Conservation (phyloP, 495 filamentous ascomycete species). For the Podospora didyma region DNA sequence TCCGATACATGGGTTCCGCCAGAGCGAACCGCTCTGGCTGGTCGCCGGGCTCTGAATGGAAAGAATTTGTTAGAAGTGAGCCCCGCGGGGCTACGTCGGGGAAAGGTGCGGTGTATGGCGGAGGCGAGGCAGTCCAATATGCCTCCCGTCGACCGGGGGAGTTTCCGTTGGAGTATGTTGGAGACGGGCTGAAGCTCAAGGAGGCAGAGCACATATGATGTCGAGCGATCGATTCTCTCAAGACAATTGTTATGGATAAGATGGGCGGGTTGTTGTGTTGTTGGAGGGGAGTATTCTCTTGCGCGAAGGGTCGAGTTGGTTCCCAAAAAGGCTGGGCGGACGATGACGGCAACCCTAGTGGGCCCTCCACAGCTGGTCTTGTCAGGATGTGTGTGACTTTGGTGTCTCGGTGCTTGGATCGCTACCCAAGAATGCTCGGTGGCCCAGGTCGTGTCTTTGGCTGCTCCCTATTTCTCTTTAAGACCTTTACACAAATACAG, state of each 20-base stretch:
- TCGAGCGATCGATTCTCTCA: constrained; percentile 15
- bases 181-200: constrained; percentile 18
- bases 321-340: constrained; percentile 28
- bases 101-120: constrained; percentile 11
- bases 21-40: constrained; percentile 68
- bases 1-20: constrained; percentile 67
- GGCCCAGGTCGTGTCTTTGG: constrained; percentile 9
- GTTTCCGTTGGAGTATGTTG: constrained; percentile 4
- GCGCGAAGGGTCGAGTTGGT: constrained; percentile 17
- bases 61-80: constrained; percentile 45
- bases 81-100: constrained; percentile 42
- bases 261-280: constrained; percentile 18
- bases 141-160: constrained; percentile 6
- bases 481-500: constrained; percentile 30
- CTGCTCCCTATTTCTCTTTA: constrained; percentile 21
- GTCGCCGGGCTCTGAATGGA: constrained; percentile 54
- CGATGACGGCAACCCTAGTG: constrained; percentile 21
- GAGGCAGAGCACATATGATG: constrained; percentile 37
- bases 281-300: constrained; percentile 5
- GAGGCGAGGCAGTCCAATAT: constrained; percentile 8
- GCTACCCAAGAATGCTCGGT: constrained; percentile 1
- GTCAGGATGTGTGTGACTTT: constrained; percentile 15
- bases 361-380: constrained; percentile 31
- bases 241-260: constrained; percentile 13
- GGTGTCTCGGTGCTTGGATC: constrained; percentile 1